Conservation (phyloP, 768 basidiomycete genomes). For the Tubosaeta sp. region DNA sequence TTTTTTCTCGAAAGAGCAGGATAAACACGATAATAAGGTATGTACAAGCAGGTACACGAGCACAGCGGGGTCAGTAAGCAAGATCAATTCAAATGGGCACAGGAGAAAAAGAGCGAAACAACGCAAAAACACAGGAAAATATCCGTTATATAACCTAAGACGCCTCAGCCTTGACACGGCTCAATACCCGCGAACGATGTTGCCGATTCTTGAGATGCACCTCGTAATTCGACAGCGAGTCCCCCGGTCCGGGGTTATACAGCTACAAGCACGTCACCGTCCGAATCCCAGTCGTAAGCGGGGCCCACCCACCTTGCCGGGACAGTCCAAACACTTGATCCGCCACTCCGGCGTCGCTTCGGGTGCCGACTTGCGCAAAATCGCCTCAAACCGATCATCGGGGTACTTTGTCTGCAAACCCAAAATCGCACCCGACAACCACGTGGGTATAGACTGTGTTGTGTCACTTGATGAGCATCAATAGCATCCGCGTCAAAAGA, state of each 20-base stretch:
- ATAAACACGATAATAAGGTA: constrained; percentile 36
- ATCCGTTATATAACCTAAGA: constrained; percentile 20
- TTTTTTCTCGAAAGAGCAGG: constrained; percentile 5
- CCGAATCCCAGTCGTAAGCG: background rate
- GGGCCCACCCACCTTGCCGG: constrained; percentile 65
- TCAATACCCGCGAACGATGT: constrained; percentile 71
- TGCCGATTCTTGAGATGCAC: constrained; percentile 86
- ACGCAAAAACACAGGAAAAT: background rate
- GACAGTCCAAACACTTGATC: constrained; percentile 87
- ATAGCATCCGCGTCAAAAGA: constrained; percentile 25
- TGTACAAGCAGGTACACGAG: constrained; percentile 31
- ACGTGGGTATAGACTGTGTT: constrained; percentile 50
- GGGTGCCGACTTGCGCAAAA: constrained; percentile 54
- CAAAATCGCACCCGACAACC: constrained; percentile 67
- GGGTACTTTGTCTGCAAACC: constrained; percentile 69
- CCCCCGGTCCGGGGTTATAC: constrained; percentile 86
- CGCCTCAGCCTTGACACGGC: constrained; percentile 34
- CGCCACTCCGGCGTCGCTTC: constrained; percentile 77
- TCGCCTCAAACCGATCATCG: constrained; percentile 79
- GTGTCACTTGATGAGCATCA: constrained; percentile 32
- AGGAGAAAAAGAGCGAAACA: background rate
- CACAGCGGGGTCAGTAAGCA: constrained; percentile 21
- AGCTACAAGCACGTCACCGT: constrained; percentile 40
- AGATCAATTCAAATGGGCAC: constrained; percentile 15
- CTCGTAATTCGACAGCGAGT: constrained; percentile 86